Conservation (phyloP, 306 rosid species). For the Purshia tridentata region DNA sequence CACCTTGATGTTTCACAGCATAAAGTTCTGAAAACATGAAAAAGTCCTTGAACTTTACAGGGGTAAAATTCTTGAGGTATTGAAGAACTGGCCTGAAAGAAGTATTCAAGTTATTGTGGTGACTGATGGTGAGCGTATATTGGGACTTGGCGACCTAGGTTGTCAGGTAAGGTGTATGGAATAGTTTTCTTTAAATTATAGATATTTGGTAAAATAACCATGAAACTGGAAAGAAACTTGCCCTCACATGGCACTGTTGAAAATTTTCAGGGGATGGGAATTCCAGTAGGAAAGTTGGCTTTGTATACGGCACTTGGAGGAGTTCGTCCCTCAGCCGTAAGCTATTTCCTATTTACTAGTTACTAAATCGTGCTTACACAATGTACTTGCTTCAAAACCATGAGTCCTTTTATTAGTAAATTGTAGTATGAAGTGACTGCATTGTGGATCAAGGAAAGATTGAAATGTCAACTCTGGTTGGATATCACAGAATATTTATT, state of each 20-base stretch:
- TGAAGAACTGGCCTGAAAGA: slow-evolving; percentile 95
- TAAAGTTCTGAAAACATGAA: slow-evolving; percentile 11
- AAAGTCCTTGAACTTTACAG: slow-evolving; percentile 36
- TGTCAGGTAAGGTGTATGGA: slow-evolving; percentile 65
- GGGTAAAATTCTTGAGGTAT: slow-evolving; percentile 88
- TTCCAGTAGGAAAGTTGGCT: slow-evolving; percentile 95
- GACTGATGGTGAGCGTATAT: slow-evolving; percentile 91
- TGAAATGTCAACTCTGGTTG: too few species aligned
- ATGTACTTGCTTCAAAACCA: neutral
- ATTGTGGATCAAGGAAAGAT: neutral
- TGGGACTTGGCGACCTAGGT: slow-evolving; percentile 99
- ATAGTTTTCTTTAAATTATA: slow-evolving; percentile 8
- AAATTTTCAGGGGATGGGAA: slow-evolving; percentile 92
- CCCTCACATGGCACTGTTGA: slow-evolving; percentile 29
- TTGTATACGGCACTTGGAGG: slow-evolving; percentile 93
- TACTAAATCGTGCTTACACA: neutral
- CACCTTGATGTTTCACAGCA: slow-evolving; percentile 1
- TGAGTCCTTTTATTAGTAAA: neutral
- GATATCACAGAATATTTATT: slow-evolving; percentile 5
- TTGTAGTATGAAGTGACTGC: neutral
- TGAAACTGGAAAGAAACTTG: slow-evolving; percentile 13
- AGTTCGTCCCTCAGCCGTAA: slow-evolving; percentile 92
- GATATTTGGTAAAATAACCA: neutral
- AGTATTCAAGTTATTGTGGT: slow-evolving; percentile 86
- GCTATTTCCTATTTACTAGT: slow-evolving; percentile 21